Evolutionary conservation across 108 stramenopile species (phyloP).

Genomic region (Nitzschia putrida): DNA sequence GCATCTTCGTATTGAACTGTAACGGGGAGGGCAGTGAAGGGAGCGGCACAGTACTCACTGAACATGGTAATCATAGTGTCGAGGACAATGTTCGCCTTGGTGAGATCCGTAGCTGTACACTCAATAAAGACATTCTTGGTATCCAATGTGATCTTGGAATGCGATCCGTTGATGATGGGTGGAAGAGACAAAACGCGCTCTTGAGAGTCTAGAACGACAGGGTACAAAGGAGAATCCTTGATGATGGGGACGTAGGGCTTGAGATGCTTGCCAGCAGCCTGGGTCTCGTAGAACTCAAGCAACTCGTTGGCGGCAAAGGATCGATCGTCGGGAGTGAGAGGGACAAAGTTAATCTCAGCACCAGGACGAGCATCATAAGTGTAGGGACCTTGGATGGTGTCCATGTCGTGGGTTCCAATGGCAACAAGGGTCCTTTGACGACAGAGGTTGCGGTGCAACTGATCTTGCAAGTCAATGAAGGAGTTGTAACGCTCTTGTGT

Average conservation of each 20-base stretch:
- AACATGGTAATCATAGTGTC: conserved; percentile 99
- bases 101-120: conserved; percentile 97
- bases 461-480: conserved; percentile 99
- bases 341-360: conserved; percentile 90
- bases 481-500: conserved; percentile 87
- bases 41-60: conserved; percentile 87
- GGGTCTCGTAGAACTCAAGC: conserved; percentile 87
- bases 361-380: conserved; percentile 88
- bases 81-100: conserved; percentile 99
- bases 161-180: conserved; percentile 96
- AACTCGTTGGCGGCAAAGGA: conserved; percentile 65
- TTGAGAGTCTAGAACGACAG: conserved; percentile 87
- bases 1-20: conserved; percentile 86
- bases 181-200: conserved; percentile 92
- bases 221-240: conserved; percentile 91
- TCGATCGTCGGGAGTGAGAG: conserved; percentile 83
- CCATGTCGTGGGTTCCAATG: conserved; percentile 98
- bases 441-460: conserved; percentile 98
- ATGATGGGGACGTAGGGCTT: conserved; percentile 97
- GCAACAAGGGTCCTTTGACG: conserved; percentile 96
- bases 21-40: conserved; percentile 93
- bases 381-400: conserved; percentile 90
- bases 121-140: conserved; percentile 99
- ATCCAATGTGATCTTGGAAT: conserved; percentile 87
- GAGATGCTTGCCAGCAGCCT: conserved; percentile 91